Evolutionary conservation across 2,329 filamentous ascomycete species (phyloP), one percentile per base, ranked within the genome.

Genomic region (Cadophora luteo-olivacea): DNA sequence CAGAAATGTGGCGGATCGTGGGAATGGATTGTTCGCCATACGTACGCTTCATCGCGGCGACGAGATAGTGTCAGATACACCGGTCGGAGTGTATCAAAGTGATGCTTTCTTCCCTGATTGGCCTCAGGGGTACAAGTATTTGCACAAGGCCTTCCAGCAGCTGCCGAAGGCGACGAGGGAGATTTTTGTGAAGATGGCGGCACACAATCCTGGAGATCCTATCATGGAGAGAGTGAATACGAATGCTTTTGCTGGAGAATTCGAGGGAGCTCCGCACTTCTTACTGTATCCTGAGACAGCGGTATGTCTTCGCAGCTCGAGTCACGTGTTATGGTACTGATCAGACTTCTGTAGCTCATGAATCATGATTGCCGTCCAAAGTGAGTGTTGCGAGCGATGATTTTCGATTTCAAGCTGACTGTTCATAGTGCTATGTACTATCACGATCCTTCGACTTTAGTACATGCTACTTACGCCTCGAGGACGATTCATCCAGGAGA

Each of bases 331-430:
- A 14, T 24, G 19, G 7, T 49, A 65, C 67, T 70, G 55, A 72
- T 57, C 6, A 22, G 32, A 32, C 19, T 48, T 48, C 12, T 36
- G 8, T 79, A 80, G 49, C 75, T 80, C 2, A 73, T 82, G 65
- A 82, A 83, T 67, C 81, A 83, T 69, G 80, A 80, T 65, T 82
- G 81, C 67, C 76, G 77, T n/a, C 81, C 81, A 25, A 82, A 81
- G 70, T 78, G 76, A 49, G 78, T 76, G 32, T 52, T 33, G 16
- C 36, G 0, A 29, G 22, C 45, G 3, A 3, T 5, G 16, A 16
- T 32, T 29, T 38, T 8, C 9, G 24, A 48, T 60, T 52, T 1
- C 12, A 19, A 24, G 48, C 69, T 72, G 61, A 73, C 29, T 24
- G 38, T 9, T n/a, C 61, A 4, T 8, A 75, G 74, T 68, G 66